Base-by-base conservation (phyloP, 495 filamentous ascomycete genomes). In the Immersiella caudata region DNA sequence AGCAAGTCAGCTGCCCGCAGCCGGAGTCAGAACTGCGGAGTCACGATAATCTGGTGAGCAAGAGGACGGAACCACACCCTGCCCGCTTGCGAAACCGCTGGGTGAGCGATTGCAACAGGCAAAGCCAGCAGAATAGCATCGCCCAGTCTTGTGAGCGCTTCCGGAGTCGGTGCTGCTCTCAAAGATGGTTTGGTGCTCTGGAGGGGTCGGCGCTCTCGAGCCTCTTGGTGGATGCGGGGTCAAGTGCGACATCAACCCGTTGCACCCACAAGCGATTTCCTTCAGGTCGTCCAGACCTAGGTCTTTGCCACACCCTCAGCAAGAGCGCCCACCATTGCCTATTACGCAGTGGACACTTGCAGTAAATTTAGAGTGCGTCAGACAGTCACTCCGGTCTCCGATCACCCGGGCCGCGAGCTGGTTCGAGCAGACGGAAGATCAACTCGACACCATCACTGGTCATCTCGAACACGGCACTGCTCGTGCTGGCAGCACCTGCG, bases 151-250 rank as follows among this genome's bases (percentile, higher is more conserved):
- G 26, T 5, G 25, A 33, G 29, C 29, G 29, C 29, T 33, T 33
- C 8, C 29, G 29, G 29, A 33, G 29, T 8, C 8, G 29, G 29
- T 33, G 57, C 57, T 21, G 26, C 57, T 9, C 6, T 40, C 25
- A n/a, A 22, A 1, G 7, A 1, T 35, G 22, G n/a, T n/a, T 27
- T 59, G 57, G 40, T 14, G 16, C 40, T 46, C 29, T 33, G 29
- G 56, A 50, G 56, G 60, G 25, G 64, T 29, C 62, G 12, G 9
- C 56, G 57, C 70, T 66, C 72, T 74, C 74, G 64, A 71, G 74
- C 72, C 72, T 72, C 70, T 69, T 68, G 25, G 11, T 57, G 40
- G 62, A 59, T 72, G 74, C 70, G 71, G 71, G 71, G 71, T 75
- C 33, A 35, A 62, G n/a, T 46, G 60, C 58, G 54, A 35, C 59